Evolutionary conservation across 352 stramenopile species (phyloP).

Genomic region (Globisporangium lucens): DNA sequence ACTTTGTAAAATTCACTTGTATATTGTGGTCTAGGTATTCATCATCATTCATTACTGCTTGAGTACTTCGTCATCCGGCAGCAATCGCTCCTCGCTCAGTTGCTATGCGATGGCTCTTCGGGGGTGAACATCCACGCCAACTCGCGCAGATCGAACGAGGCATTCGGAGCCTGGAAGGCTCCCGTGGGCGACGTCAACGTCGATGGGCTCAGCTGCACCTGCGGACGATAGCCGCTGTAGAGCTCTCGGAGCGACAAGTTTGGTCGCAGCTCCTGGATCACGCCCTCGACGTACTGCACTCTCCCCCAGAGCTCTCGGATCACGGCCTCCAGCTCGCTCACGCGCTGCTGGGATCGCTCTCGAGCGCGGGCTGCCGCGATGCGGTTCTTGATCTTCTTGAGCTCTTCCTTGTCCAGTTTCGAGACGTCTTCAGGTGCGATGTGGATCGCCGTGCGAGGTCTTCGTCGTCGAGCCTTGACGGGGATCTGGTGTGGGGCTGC

Average conservation of each 20-base stretch:
- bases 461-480: conserved; percentile 22
- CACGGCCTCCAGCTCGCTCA: conserved; percentile 44
- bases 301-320: conserved; percentile 53
- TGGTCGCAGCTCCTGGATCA: conserved; percentile 36
- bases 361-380: conserved; percentile 57
- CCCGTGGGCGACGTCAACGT: conserved; percentile 12
- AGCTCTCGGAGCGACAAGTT: conserved; percentile 32
- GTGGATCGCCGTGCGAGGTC: conserved; percentile 49
- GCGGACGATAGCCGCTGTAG: conserved; percentile 47
- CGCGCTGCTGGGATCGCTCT: conserved; percentile 47
- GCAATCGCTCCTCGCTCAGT: background rate
- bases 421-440: conserved; percentile 36
- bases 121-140: conserved; percentile 17
- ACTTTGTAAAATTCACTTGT: background rate
- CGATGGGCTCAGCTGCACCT: conserved; percentile 21
- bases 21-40: background rate
- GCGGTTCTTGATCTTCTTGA: conserved; percentile 71
- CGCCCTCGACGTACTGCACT: conserved; percentile 55
- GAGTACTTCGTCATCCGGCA: background rate
- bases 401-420: conserved; percentile 40
- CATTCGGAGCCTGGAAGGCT: conserved; percentile 15
- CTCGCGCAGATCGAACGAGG: conserved; percentile 17
- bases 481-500: background rate
- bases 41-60: background rate
- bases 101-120: conserved; percentile 7